Base-by-base conservation (phyloP, 2,329 filamentous ascomycete species). In the Aureobasidium sp. region DNA sequence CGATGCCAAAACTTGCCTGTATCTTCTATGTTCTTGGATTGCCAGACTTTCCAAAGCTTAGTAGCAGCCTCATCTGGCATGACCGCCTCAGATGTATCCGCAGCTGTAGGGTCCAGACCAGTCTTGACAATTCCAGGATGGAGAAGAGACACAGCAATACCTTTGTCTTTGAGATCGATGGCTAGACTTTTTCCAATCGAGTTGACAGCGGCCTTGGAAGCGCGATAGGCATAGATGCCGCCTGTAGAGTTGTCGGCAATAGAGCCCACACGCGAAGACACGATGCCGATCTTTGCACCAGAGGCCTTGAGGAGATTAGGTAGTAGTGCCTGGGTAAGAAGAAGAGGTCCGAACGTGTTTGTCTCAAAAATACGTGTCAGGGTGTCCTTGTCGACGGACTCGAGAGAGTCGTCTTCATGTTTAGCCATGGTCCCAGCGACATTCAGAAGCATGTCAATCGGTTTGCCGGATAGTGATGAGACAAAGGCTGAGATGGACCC, bases 1-100 rank as follows among this genome's bases (percentile, higher is more conserved):
- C 76, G 64, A 69, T 78, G 76, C 70, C 73, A 78, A 64, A 77
- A 79, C 63, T 64, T 77, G 37, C 77, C 77, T 13, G 72, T 75
- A 36, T 75, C 73, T 53, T 75, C 72, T 25, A 77, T 65, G 2
- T 67, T 69, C 65, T 78, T 77, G n/a, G 64, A 63, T 63, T 68
- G 70, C 53, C 78, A 64, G 7, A 79, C 72, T 44, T 65, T 65
- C 75, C 74, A 79, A 61, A 79, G 63, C 68, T 79, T 54, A 41
- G 59, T 67, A 36, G 76, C 78, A 49, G 77, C 78, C 66, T 78
- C 74, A 6, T 76, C 75, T 6, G 77, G 75, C 66, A 75, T 70
- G 21, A 80, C 75, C n/a, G 73, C 73, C 21, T 74, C 75, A n/a
- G 69, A 64, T 1, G 70, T 57, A 16, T 63, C 63, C 44, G 67